Evolutionary conservation across 768 basidiomycete genomes (phyloP).

Genomic region (Terana coerulea): DNA sequence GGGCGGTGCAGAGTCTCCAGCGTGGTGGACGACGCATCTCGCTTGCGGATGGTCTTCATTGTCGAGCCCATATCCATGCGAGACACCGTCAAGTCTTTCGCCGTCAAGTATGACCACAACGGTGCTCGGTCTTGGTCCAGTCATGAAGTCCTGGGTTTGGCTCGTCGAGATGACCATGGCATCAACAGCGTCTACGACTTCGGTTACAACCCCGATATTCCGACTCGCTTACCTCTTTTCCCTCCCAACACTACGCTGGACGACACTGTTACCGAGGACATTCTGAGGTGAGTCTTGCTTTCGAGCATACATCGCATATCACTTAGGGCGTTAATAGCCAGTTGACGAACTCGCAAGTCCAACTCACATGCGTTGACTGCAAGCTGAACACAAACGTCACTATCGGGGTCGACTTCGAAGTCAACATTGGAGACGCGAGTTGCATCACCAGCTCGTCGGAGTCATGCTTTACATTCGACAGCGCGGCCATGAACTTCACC

Average conservation of each 20-base stretch:
- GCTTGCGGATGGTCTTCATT: neutral
- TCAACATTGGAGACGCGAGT: neutral
- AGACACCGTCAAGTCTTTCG: constrained; percentile 4
- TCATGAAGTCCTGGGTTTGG: neutral
- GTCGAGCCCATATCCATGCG: neutral
- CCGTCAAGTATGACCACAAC: constrained; percentile 3
- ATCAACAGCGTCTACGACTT: neutral
- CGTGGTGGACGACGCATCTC: neutral
- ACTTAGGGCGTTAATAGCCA: neutral
- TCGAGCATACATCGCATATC: neutral
- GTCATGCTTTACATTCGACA: constrained; percentile 5
- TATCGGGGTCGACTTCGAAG: constrained; percentile 5
- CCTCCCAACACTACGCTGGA: constrained; percentile 2
- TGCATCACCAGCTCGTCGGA: neutral
- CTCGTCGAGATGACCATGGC: neutral
- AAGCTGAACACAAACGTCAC: constrained; percentile 6
- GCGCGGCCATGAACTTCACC: constrained; percentile 8
- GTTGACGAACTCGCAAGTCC: neutral
- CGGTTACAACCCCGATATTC: neutral
- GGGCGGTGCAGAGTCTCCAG: neutral
- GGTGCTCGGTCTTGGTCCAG: neutral
- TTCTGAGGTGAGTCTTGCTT: neutral
- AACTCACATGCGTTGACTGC: constrained; percentile 8
- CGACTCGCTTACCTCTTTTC: constrained; percentile 4
- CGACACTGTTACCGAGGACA: neutral